These are phyloP conservation scores for Penicillium pulvis DNA, from an alignment of 495 filamentous ascomycete species.

Conservation along the genomic window DNA sequence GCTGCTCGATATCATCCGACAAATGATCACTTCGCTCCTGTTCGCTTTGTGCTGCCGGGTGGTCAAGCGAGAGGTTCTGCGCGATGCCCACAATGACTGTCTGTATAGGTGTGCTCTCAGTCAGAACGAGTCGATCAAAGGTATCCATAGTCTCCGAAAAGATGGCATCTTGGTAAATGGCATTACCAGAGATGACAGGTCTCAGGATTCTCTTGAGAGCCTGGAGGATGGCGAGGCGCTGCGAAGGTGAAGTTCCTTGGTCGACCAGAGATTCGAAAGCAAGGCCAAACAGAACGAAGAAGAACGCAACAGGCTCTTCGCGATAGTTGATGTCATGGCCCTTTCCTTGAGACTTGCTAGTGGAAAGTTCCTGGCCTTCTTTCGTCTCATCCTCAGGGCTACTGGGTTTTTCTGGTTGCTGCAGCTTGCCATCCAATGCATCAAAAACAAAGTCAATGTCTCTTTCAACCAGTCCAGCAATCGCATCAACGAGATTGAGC, in stretches of 20 bases:
- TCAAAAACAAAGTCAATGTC: slow-evolving; percentile 98
- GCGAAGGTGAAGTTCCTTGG: slow-evolving; percentile 71
- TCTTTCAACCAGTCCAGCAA: slow-evolving; percentile 95
- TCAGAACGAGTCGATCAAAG: slow-evolving; percentile 88
- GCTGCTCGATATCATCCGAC: slow-evolving; percentile 95
- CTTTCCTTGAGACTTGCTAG: slow-evolving; percentile 49
- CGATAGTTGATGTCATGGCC: slow-evolving; percentile 89
- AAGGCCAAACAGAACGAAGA: slow-evolving; percentile 96
- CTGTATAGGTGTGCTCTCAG: slow-evolving; percentile 87
- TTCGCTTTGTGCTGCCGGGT: slow-evolving; percentile 80
- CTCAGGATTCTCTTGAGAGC: slow-evolving; percentile 94
- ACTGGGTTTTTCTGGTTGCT: slow-evolving; percentile 24
- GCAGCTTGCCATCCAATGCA: slow-evolving; percentile 81
- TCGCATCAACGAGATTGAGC: slow-evolving; percentile 95
- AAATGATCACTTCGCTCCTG: slow-evolving; percentile 70
- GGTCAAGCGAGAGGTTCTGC: slow-evolving; percentile 81
- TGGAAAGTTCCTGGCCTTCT: slow-evolving; percentile 46
- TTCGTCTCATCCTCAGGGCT: slow-evolving; percentile 43
- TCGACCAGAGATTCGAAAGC: slow-evolving; percentile 93
- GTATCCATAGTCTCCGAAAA: slow-evolving; percentile 98
- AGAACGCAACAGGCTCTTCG: slow-evolving; percentile 97
- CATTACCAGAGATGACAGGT: slow-evolving; percentile 92
- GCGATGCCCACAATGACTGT: slow-evolving; percentile 91
- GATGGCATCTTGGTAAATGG: slow-evolving; percentile 92
- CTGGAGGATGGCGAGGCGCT: slow-evolving; percentile 85